Evolutionary conservation across 1,284 basidiomycete genomes (phyloP).

Genomic region (Apiotrichum porosum): DNA sequence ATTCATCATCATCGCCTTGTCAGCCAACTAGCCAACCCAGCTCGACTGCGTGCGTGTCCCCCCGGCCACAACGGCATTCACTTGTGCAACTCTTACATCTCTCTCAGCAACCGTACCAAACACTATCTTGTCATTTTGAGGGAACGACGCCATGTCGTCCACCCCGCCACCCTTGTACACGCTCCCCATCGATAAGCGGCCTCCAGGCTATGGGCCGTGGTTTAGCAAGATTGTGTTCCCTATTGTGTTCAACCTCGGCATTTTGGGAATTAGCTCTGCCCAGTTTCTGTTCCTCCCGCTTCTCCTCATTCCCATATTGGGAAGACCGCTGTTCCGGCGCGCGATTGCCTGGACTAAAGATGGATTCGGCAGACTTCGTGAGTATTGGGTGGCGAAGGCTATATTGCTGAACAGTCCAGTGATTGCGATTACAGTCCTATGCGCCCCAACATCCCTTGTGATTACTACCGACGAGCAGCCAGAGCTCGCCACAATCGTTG

Average conservation of each 20-base stretch:
- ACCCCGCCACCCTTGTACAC: conserved; percentile 49
- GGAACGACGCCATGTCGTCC: no score
- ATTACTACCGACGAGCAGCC: conserved; percentile 55
- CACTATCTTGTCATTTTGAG: no score
- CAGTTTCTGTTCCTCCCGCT: conserved; percentile 65
- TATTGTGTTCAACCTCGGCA: conserved; percentile 62
- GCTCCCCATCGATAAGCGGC: conserved; percentile 60
- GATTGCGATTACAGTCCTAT: conserved; percentile 59
- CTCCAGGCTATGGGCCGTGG: conserved; percentile 57
- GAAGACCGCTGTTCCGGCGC: conserved; percentile 57
- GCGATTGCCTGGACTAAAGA: conserved; percentile 76
- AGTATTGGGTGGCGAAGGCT: conserved; percentile 23
- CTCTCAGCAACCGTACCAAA: no score
- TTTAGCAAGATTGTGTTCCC: conserved; percentile 57
- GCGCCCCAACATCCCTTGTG: conserved; percentile 69
- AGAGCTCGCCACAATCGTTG: conserved; percentile 49
- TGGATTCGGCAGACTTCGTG: conserved; percentile 68
- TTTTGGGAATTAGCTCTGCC: conserved; percentile 62
- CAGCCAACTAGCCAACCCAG: no score
- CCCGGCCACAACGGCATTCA: no score
- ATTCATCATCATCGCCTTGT: no score
- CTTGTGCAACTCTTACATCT: no score
- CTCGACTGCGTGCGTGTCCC: no score
- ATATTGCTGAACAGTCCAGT: conserved; percentile 20
- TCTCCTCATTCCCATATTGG: conserved; percentile 43